These are phyloP conservation scores for Lipomyces spencermartinsiae DNA, from an alignment of 805 yeast species.

Conservation along the genomic window DNA sequence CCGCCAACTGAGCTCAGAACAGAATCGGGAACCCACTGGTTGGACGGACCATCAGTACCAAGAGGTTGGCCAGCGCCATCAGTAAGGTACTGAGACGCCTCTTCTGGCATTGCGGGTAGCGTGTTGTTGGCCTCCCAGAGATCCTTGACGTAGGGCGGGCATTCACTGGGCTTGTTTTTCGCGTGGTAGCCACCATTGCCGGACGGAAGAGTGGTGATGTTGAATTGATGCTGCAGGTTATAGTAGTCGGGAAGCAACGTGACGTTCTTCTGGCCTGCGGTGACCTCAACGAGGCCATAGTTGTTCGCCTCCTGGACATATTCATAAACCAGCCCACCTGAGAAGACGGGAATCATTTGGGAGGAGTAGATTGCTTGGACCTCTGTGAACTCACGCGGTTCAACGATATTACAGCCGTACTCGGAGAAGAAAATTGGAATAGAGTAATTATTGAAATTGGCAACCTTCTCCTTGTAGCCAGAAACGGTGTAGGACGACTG, in stretches of 20 bases:
- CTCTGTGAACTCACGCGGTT: slow-evolving; percentile 88
- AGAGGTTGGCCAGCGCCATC: slow-evolving; percentile 49
- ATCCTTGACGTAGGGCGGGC: slow-evolving; percentile 42
- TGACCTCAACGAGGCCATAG: slow-evolving; percentile 79
- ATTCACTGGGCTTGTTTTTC: slow-evolving; percentile 30
- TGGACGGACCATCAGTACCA: slow-evolving; percentile 45
- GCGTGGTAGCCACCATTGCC: slow-evolving; percentile 38
- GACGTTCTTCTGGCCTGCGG: slow-evolving; percentile 56
- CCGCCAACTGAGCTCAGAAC: slow-evolving; percentile 4
- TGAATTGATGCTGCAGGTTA: slow-evolving; percentile 64
- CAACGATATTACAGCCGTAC: slow-evolving; percentile 78
- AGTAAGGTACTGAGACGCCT: slow-evolving; percentile 46
- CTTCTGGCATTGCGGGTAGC: slow-evolving; percentile 39
- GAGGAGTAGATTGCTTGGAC: slow-evolving; percentile 65
- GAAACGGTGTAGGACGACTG: slow-evolving; percentile 73
- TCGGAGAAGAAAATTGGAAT: slow-evolving; percentile 89
- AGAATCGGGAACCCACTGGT: slow-evolving; percentile 35
- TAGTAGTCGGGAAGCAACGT: slow-evolving; percentile 59
- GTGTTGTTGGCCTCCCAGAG: slow-evolving; percentile 40
- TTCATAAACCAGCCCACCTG: slow-evolving; percentile 95
- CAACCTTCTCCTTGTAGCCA: slow-evolving; percentile 69
- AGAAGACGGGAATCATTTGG: slow-evolving; percentile 50
- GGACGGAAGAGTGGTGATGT: slow-evolving; percentile 47
- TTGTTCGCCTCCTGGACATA: slow-evolving; percentile 76
- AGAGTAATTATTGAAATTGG: slow-evolving; percentile 70